Evolutionary conservation across 306 rosid genomes (phyloP), one percentile per base, ranked within the genome.

Genomic region (Biancaea sappan): DNA sequence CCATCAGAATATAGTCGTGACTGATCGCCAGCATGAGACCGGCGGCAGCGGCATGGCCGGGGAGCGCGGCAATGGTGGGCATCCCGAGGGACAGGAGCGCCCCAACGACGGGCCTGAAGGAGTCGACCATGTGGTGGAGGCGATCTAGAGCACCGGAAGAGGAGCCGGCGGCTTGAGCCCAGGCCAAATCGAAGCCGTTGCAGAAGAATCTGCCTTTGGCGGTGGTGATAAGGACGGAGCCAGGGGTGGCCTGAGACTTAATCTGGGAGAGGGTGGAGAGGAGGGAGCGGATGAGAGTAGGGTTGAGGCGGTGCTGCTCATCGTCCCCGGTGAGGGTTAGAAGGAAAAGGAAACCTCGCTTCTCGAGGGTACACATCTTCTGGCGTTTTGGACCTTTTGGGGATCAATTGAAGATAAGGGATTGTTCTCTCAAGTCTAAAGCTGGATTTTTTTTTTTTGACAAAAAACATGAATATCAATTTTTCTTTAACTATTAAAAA

Each of bases 191-290:
- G 66, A 86, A 81, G 65, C 92, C 96, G 28, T 90, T 90, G 62
- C 88, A 90, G 83, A 90, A 90, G 89, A 84, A 88, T 28, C 71
- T 77, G 53, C 89, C 94, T 8, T 72, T 79, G 35, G 91, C 81
- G 60, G 89, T 81, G 79, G 96, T 87, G 81, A 90, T 74, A 62
- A 90, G 88, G 65, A 71, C 86, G 41, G 86, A 82, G 78, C 85
- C 91, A 4, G 43, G 74, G 32, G 84, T 40, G 80, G 88, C 83
- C 44, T 87, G 81, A 34, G 90, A 74, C 0, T 74, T 77, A 81
- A 71, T 28, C 29, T 76, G 22, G 68, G 85, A 47, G 73, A 87
- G 84, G 29, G 79, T 22, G 29, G 84, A 15, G 77, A 84, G 84
- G 64, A 90, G 76, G 48, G 89, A n/a, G 22, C 40, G 60, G 61